phyloP scores from a whole-genome alignment of 768 basidiomycete species.

The Asterophora parasitica region DNA sequence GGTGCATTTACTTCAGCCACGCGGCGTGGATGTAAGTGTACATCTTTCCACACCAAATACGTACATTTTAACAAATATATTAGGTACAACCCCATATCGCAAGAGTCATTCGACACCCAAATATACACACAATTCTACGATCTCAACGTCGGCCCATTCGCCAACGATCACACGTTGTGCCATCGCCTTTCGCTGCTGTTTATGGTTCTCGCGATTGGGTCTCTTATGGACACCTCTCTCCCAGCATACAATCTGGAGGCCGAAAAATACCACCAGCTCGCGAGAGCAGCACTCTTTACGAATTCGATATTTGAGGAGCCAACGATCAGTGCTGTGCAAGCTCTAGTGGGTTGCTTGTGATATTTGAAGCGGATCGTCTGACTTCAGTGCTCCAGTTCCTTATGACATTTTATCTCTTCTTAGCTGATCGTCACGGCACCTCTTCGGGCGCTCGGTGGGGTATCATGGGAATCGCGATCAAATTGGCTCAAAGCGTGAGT shows the following conservation, averaged over 20 bases:
- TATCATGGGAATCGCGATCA: conserved; percentile 65
- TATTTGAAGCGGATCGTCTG: conserved; percentile 3
- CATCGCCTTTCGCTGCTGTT: conserved; percentile 63
- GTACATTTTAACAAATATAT: conserved; percentile 10
- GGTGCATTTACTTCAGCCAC: conserved; percentile 55
- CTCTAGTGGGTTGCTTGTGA: conserved; percentile 42
- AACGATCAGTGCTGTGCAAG: conserved; percentile 62
- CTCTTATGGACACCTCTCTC: conserved; percentile 51
- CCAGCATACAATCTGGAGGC: conserved; percentile 62
- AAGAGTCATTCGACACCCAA: conserved; percentile 56
- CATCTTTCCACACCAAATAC: background rate
- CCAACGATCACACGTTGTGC: conserved; percentile 48
- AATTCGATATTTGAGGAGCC: conserved; percentile 64
- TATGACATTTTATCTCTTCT: conserved; percentile 68
- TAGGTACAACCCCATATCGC: conserved; percentile 66
- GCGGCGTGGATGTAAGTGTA: conserved; percentile 67
- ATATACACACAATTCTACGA: conserved; percentile 57
- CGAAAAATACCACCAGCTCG: conserved; percentile 65
- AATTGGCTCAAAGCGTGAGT: conserved; percentile 66
- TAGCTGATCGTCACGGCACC: conserved; percentile 64
- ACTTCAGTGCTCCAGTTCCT: conserved; percentile 40
- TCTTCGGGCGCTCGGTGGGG: conserved; percentile 63
- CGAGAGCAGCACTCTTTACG: conserved; percentile 60
- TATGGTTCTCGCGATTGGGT: conserved; percentile 64
- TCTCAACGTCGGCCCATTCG: conserved; percentile 34